A percentile compares a stretch with the other conserved stretches of the same genome.
These are phyloP conservation scores for Rhododendron ferrugineum DNA, from an alignment of 148 eudicot genomes.

Conservation along the genomic window DNA sequence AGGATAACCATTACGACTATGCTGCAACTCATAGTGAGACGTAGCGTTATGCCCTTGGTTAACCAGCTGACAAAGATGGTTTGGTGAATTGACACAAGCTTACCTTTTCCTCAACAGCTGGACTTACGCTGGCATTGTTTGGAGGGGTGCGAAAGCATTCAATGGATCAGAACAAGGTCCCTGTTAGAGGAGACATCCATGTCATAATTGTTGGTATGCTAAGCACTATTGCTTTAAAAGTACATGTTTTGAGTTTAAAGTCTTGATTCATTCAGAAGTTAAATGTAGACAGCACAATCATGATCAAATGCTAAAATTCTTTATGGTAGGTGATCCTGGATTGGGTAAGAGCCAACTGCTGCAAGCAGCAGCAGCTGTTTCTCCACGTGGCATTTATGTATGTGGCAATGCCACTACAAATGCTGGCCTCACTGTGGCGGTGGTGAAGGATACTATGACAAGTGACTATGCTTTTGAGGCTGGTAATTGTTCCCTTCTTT, in stretches of 20 bases:
- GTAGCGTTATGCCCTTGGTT: background rate
- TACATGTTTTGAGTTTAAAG: background rate
- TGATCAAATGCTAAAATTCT: conserved; percentile 2
- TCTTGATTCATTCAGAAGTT: conserved; percentile 1
- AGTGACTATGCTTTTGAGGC: conserved; percentile 97
- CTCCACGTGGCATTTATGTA: conserved; percentile 97
- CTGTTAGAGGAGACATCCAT: conserved; percentile 97
- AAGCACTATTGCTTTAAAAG: conserved; percentile 9
- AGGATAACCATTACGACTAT: background rate
- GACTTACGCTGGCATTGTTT: conserved; percentile 81
- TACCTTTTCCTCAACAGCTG: conserved; percentile 48
- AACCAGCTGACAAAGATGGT: conserved; percentile 3
- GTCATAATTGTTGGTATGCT: conserved; percentile 84
- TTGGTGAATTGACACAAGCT: conserved; percentile 1
- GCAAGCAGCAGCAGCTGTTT: conserved; percentile 90
- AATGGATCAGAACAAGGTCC: conserved; percentile 93
- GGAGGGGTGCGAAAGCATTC: conserved; percentile 93
- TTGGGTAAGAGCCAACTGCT: conserved; percentile 96
- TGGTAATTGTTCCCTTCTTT: conserved; percentile 40
- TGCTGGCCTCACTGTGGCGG: conserved; percentile 98
- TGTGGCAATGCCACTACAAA: conserved; percentile 98
- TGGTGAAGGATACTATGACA: conserved; percentile 92
- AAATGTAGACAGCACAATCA: background rate
- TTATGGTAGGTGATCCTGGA: conserved; percentile 87
- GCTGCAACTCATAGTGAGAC: background rate